Conservation (phyloP, 305 asterid species). For the Fraxinus sp. region DNA sequence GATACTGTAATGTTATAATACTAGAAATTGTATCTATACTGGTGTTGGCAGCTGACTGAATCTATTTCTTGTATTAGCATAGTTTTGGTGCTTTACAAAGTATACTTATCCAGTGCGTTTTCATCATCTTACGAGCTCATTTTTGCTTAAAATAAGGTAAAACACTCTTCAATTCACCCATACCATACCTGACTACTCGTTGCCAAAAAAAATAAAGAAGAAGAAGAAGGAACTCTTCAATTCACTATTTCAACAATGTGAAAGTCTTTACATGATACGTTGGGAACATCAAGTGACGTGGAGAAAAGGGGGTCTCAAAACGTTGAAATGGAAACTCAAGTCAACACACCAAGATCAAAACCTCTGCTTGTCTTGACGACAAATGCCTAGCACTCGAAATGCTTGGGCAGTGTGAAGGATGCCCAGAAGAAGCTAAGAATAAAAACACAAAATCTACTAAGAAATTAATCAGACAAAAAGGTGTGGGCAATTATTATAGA, state of each 20-base stretch:
- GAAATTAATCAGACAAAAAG: background rate
- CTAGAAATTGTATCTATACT: background rate
- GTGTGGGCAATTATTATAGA: background rate
- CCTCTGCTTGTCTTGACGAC: background rate
- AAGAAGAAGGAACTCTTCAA: background rate
- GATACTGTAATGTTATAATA: background rate
- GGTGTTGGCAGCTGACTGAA: background rate
- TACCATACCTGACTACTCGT: background rate
- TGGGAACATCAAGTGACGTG: background rate
- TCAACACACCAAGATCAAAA: background rate
- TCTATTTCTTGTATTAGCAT: background rate
- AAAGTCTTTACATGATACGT: background rate
- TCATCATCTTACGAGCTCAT: background rate
- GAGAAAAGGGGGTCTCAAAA: background rate
- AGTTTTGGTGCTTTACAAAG: background rate
- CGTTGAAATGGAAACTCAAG: background rate
- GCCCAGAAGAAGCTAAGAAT: background rate
- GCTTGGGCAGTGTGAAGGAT: background rate
- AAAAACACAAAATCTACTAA: background rate
- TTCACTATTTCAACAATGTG: background rate
- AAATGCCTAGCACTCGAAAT: background rate
- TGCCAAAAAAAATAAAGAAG: background rate
- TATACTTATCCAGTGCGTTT: background rate
- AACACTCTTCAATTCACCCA: background rate
- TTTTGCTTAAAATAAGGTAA: background rate